Conservation (phyloP, 306 rosid genomes). For the Vigna trinervia region DNA sequence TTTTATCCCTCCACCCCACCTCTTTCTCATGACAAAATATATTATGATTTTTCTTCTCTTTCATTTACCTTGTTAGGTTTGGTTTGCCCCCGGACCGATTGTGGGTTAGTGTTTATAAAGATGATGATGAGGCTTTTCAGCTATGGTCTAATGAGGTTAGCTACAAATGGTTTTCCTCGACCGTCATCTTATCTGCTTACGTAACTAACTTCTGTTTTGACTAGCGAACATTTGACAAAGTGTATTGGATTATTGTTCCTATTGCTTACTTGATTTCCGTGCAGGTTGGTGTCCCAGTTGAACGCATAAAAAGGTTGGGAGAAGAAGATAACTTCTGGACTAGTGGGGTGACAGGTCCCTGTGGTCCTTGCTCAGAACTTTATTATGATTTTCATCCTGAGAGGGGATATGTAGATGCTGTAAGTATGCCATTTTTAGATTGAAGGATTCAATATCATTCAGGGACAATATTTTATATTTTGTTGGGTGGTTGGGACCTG, state of each 20-base stretch:
- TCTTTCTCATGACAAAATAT: not conserved
- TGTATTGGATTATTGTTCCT: not conserved
- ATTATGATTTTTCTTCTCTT: not conserved
- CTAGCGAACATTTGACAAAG: not conserved
- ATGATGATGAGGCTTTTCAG: constrained; percentile 82
- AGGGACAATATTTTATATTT: constrained; percentile 31
- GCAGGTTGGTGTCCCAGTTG: constrained; percentile 85
- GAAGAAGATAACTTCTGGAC: constrained; percentile 96
- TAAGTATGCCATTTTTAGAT: constrained; percentile 49
- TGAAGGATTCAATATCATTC: constrained; percentile 31
- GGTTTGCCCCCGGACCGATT: constrained; percentile 72
- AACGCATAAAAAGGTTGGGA: constrained; percentile 90
- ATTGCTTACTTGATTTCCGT: not conserved
- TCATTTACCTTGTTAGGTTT: constrained; percentile 61
- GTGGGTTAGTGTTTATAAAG: constrained; percentile 86
- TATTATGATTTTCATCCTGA: constrained; percentile 95
- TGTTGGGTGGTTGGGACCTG: constrained; percentile 31
- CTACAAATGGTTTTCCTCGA: constrained; percentile 18
- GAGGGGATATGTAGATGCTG: constrained; percentile 68
- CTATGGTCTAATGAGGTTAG: constrained; percentile 83
- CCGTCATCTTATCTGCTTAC: constrained; percentile 15
- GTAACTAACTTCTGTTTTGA: not conserved
- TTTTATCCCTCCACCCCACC: constrained; percentile 1
- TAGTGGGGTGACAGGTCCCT: constrained; percentile 93
- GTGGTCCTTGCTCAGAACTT: constrained; percentile 97